Evolutionary conservation across 2,329 filamentous ascomycete genomes (phyloP), one percentile per base, ranked within the genome.

Genomic region (Colletotrichum eremochloae): DNA sequence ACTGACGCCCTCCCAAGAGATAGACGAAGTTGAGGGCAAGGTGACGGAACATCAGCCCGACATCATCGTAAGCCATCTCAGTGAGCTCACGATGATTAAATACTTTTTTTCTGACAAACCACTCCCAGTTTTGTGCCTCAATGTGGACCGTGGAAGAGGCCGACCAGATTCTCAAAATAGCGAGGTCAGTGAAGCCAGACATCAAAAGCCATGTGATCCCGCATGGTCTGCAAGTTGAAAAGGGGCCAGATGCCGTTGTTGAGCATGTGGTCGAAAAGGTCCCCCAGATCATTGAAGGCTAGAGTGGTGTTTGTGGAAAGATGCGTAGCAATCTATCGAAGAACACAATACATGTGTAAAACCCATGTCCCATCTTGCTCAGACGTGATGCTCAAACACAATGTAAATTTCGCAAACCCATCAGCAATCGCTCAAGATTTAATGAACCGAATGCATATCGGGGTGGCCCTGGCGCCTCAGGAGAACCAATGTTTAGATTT

Each of bases 51-150:
- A 77, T 57, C 69, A 75, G 48, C 78, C 80, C 0, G 77, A 81
- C 48, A 76, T 81, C 12, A 67, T 81, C 33, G 79, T 79, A 65
- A 74, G 78, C 53, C 36, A 2, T 12, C 6, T 1, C 24, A 36
- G 4, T 2, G 4, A 36, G 15, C 12, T 15, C 24, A 4, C n/a
- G 3, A 5, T 2, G 11, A 12, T n/a, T 2, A 56, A n/a, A 38
- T 4, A 6, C 18, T 42, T 15, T 42, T 42, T 36, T 56, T 24
- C 33, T 56, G 12, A 38, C 20, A 15, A 8, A 12, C 9, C 0
- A 20, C 11, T 53, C 5, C 2, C 8, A 91, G 87, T 91, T 90
- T 81, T 89, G 86, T 63, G 90, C 90, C 3, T 91, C 82, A n/a
- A 85, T 84, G 83, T 85, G 83, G 84, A 82, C 82, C 0, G 76